Percentiles rank a stretch among this genome's conserved stretches.
phyloP scores from a whole-genome alignment of 768 basidiomycete genomes.

The Lepiota venenata region DNA sequence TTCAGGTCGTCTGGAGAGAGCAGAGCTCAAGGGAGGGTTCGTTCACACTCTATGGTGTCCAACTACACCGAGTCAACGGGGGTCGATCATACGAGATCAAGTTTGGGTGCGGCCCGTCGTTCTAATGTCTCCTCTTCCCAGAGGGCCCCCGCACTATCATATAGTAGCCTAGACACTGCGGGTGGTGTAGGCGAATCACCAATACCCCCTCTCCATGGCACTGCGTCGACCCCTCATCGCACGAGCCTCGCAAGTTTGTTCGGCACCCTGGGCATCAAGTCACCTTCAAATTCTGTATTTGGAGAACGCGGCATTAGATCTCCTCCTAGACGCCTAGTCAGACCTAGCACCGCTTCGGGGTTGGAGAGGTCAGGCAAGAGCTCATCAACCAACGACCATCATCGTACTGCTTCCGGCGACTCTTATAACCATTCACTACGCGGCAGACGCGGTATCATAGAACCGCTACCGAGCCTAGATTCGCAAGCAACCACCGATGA shows the following conservation, averaged over 20 bases:
- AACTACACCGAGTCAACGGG: conserved; percentile 37
- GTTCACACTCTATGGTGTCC: conserved; percentile 41
- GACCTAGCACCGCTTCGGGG: not conserved
- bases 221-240: conserved; percentile 30
- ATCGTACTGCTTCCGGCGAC: conserved; percentile 8
- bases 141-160: conserved; percentile 34
- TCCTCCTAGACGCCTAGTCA: not conserved
- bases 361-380: not conserved
- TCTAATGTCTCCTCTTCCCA: conserved; percentile 32
- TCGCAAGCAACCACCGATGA: conserved; percentile 26
- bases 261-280: conserved; percentile 35
- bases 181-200: conserved; percentile 73
- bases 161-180: conserved; percentile 40
- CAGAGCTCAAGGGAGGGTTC: conserved; percentile 23
- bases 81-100: conserved; percentile 32
- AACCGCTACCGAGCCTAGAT: conserved; percentile 16
- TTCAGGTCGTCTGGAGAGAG: conserved; percentile 1
- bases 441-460: not conserved
- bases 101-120: conserved; percentile 26
- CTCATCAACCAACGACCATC: conserved; percentile 1
- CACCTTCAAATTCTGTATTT: not conserved
- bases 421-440: not conserved
- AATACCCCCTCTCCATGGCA: conserved; percentile 29
- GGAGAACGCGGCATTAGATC: not conserved
- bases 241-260: conserved; percentile 55